Percentiles rank a stretch among this genome's conserved stretches.
These are phyloP conservation scores for Conticribra guillardii DNA, from an alignment of 108 stramenopile genomes.

Conservation along the genomic window DNA sequence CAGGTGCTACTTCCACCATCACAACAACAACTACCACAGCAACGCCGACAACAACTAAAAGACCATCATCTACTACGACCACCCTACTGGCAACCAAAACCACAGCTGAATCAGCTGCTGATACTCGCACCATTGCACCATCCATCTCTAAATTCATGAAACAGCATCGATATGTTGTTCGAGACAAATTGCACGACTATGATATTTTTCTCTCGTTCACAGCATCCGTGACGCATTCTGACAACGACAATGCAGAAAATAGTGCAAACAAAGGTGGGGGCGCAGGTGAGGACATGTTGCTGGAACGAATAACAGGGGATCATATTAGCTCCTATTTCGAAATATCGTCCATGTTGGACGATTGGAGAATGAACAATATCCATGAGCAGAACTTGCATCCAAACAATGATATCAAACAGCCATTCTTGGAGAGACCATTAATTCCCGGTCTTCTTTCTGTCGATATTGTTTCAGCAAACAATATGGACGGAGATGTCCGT, in stretches of 20 bases:
- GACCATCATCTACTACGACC: background rate
- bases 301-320: constrained; percentile 7
- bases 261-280: background rate
- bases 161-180: constrained; percentile 22
- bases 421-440: background rate
- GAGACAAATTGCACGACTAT: constrained; percentile 19
- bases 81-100: background rate
- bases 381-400: background rate
- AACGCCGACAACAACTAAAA: too few relatives aligned
- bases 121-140: background rate
- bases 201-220: constrained; percentile 14
- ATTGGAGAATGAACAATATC: background rate
- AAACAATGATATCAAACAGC: background rate
- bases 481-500: background rate
- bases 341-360: constrained; percentile 8
- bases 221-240: background rate
- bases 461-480: background rate
- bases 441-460: constrained; percentile 8
- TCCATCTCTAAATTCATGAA: constrained; percentile 15
- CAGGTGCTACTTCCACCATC: too few relatives aligned
- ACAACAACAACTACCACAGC: too few relatives aligned
- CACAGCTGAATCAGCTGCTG: too few relatives aligned
- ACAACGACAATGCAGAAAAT: background rate
- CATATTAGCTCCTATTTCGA: background rate
- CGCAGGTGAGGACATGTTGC: too few relatives aligned